A percentile compares a stretch with the other conserved stretches of the same genome.
Conservation (phyloP, 768 basidiomycete genomes). For the Coprinopsis sp. region DNA sequence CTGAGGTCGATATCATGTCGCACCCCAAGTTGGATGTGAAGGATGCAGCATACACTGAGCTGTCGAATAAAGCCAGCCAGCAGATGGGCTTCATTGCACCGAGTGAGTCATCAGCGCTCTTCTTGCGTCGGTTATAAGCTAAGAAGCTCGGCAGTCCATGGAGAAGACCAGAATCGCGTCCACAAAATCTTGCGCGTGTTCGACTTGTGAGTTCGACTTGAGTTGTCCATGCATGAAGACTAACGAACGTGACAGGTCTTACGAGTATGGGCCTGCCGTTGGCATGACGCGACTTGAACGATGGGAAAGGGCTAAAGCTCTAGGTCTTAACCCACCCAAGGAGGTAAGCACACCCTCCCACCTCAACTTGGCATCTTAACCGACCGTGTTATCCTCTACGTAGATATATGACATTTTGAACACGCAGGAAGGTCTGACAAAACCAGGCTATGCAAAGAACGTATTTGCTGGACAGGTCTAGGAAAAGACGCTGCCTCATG, state of each 20-base stretch:
- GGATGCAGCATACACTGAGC: slow-evolving; percentile 46
- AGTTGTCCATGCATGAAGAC: neutral
- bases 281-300: slow-evolving; percentile 79
- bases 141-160: slow-evolving; percentile 51
- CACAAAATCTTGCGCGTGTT: slow-evolving; percentile 76
- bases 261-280: slow-evolving; percentile 76
- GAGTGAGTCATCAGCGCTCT: slow-evolving; percentile 42
- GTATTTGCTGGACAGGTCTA: slow-evolving; percentile 53
- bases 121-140: neutral
- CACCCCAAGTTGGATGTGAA: slow-evolving; percentile 42
- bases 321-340: slow-evolving; percentile 75
- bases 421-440: slow-evolving; percentile 58
- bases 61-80: slow-evolving; percentile 41
- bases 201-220: slow-evolving; percentile 51
- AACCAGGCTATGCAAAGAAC: slow-evolving; percentile 50
- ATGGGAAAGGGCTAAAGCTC: slow-evolving; percentile 77
- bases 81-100: slow-evolving; percentile 55
- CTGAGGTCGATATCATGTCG: neutral
- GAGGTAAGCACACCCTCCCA: slow-evolving; percentile 51
- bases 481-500: slow-evolving; percentile 3
- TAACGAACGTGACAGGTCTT: slow-evolving; percentile 41
- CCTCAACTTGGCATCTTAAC: neutral
- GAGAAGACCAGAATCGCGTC: slow-evolving; percentile 53
- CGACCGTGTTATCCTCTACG: neutral
- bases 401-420: slow-evolving; percentile 78